Conservation (phyloP, 2,329 filamentous ascomycete genomes). For the Esteya vermicola region DNA sequence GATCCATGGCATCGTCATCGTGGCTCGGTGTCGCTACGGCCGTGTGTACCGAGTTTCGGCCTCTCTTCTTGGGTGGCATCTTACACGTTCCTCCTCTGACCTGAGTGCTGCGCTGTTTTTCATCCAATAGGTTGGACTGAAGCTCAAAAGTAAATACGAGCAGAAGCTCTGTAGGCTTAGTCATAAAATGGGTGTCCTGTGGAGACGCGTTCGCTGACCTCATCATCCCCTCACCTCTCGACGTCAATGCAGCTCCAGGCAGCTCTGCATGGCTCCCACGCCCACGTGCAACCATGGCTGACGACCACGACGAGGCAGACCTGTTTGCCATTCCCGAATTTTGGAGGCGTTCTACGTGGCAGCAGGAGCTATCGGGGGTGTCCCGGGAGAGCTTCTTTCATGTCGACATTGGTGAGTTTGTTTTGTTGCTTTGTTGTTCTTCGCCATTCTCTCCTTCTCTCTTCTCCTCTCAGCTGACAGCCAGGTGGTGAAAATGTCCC, state of each 20-base stretch:
- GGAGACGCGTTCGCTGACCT: not conserved
- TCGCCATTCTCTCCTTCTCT: not conserved
- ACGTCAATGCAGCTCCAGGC: too few species aligned
- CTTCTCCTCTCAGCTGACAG: not conserved
- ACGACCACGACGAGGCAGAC: conserved; percentile 26
- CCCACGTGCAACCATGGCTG: too few species aligned
- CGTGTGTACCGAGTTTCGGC: conserved; percentile 28
- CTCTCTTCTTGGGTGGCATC: conserved; percentile 55
- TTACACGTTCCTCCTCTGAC: too few species aligned
- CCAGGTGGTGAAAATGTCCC: conserved; percentile 7
- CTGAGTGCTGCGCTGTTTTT: not conserved
- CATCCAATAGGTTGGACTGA: too few species aligned
- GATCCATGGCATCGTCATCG: conserved; percentile 47
- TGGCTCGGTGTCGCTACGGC: conserved; percentile 27
- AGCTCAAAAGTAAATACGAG: too few species aligned
- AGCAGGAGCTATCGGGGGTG: conserved; percentile 16
- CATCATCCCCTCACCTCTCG: not conserved
- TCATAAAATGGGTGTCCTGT: not conserved
- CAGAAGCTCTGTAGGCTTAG: too few species aligned
- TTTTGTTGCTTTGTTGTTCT: not conserved
- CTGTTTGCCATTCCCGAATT: conserved; percentile 52
- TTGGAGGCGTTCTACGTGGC: conserved; percentile 38
- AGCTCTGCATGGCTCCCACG: too few species aligned
- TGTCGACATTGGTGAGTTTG: conserved; percentile 20
- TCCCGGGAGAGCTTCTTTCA: conserved; percentile 25